A percentile compares a stretch with the other conserved stretches of the same genome.
These are phyloP conservation scores for Talaromyces sp. DNA, from an alignment of 2,329 filamentous ascomycete genomes.

Conservation along the genomic window DNA sequence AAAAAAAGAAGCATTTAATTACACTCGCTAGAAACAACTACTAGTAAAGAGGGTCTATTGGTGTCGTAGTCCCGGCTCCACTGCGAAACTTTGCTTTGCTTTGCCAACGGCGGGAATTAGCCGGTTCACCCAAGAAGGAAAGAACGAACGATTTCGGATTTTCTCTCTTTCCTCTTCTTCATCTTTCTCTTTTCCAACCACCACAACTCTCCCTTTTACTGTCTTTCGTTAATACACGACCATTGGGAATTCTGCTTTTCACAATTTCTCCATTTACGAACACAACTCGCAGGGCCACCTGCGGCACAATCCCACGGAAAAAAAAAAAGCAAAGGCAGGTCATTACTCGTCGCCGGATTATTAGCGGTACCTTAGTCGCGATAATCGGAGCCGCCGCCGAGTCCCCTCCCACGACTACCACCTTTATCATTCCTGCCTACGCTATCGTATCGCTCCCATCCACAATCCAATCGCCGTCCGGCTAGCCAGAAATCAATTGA, in stretches of 20 bases:
- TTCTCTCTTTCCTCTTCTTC: background rate
- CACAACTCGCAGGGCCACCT: conserved; percentile 22
- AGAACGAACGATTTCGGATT: background rate
- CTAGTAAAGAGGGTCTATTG: background rate
- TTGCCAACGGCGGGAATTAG: background rate
- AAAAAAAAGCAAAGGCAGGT: conserved; percentile 3
- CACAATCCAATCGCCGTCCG: background rate
- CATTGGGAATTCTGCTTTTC: background rate
- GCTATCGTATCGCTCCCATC: background rate
- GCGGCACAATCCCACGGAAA: conserved; percentile 17
- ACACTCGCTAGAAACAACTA: background rate
- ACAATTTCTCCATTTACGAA: background rate
- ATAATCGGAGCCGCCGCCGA: conserved; percentile 10
- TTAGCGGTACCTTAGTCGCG: background rate
- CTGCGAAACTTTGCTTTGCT: background rate
- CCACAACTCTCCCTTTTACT: background rate
- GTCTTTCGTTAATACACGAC: background rate
- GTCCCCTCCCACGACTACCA: conserved; percentile 7
- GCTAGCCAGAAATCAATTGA: background rate
- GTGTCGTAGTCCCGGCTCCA: background rate
- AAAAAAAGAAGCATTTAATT: background rate
- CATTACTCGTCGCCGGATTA: background rate
- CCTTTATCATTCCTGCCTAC: background rate
- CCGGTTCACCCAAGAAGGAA: conserved; percentile 1
- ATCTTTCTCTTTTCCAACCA: background rate